Conservation (phyloP, 2,329 filamentous ascomycete species). For the Cladophialophora bantiana region DNA sequence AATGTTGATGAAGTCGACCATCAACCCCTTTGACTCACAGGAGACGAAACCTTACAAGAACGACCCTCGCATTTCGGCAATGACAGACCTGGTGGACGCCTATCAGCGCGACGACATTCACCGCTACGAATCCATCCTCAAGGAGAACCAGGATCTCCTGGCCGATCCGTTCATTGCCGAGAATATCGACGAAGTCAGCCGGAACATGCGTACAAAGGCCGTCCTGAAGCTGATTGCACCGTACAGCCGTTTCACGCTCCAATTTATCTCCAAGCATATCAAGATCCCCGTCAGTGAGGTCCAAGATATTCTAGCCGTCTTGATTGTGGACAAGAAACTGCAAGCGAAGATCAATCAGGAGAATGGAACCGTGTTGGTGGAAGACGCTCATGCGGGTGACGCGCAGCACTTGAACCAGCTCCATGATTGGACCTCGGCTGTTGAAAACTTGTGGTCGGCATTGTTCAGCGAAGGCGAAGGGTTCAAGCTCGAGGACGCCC, state of each 20-base stretch:
- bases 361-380: slow-evolving; percentile 81
- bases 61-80: slow-evolving; percentile 91
- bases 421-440: slow-evolving; percentile 72
- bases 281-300: slow-evolving; percentile 86
- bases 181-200: slow-evolving; percentile 98
- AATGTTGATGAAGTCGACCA: slow-evolving; percentile 98
- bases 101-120: slow-evolving; percentile 96
- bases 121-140: slow-evolving; percentile 84
- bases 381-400: slow-evolving; percentile 63
- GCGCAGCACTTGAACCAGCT: slow-evolving; percentile 75
- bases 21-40: slow-evolving; percentile 98
- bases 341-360: slow-evolving; percentile 89
- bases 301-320: slow-evolving; percentile 91
- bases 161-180: slow-evolving; percentile 95
- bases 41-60: slow-evolving; percentile 98
- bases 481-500: slow-evolving; percentile 55
- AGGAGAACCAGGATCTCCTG: slow-evolving; percentile 86
- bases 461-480: slow-evolving; percentile 82
- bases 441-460: slow-evolving; percentile 72
- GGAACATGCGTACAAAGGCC: slow-evolving; percentile 97
- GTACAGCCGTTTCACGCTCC: slow-evolving; percentile 88
- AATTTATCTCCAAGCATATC: slow-evolving; percentile 86
- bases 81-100: slow-evolving; percentile 96
- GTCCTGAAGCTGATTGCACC: slow-evolving; percentile 91
- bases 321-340: slow-evolving; percentile 90